Percentiles rank a stretch among this genome's conserved stretches.
Conservation (phyloP, 495 filamentous ascomycete species). For the Podospora sp. region DNA sequence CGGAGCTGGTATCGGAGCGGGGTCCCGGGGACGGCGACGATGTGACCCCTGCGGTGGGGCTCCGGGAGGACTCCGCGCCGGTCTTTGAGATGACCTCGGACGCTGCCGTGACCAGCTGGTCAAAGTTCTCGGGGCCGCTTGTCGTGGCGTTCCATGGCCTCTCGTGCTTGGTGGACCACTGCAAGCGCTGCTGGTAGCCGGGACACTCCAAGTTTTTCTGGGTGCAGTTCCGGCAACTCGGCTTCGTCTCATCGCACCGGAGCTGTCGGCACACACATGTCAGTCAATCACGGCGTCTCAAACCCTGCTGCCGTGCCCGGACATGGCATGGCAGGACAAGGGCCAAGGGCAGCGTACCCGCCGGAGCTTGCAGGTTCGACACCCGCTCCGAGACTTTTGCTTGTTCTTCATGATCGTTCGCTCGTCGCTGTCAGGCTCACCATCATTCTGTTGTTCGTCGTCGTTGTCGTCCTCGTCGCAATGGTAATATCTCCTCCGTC, state of each 20-base stretch:
- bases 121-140: constrained; percentile 36
- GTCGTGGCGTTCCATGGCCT: constrained; percentile 22
- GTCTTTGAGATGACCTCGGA: constrained; percentile 33
- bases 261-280: constrained; percentile 22
- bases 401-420: constrained; percentile 36
- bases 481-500: not conserved
- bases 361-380: constrained; percentile 38
- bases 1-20: not conserved
- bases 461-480: not conserved
- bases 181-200: constrained; percentile 41
- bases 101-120: constrained; percentile 36
- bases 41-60: not conserved
- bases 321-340: not conserved
- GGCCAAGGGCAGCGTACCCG: constrained; percentile 28
- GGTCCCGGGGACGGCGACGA: constrained; percentile 15
- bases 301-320: not conserved
- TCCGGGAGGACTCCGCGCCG: not conserved
- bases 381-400: constrained; percentile 39
- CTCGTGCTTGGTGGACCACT: constrained; percentile 43
- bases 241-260: constrained; percentile 39
- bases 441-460: constrained; percentile 5
- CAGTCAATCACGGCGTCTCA: constrained; percentile 8
- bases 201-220: constrained; percentile 39
- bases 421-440: constrained; percentile 3
- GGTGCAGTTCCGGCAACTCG: constrained; percentile 34